Base-by-base conservation (phyloP, 805 yeast genomes). In the Yamadazyma sp. region DNA sequence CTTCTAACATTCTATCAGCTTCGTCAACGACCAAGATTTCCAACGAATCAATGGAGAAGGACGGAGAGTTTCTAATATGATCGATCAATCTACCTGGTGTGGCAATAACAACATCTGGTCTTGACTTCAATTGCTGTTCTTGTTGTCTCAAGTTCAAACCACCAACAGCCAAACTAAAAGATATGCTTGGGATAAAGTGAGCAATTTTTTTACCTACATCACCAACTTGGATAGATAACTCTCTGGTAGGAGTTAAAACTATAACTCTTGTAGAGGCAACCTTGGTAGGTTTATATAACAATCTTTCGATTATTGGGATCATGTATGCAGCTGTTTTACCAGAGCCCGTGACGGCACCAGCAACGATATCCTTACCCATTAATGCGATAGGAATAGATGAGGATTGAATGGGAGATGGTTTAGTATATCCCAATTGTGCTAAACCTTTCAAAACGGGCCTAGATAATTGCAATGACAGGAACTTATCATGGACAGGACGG, bases 31-130 rank as follows among this genome's bases (percentile, higher is more conserved):
- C 95, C 52, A 93, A 70, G 37, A 93, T 85, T 67, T 93, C 99
- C 34, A 93, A 93, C 22, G 81, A 73, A 49, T 93, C 98, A 32
- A 89, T 95, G 33, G 80, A 79, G 60, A 93, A 93, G 36, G 93
- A 83, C 6, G 96, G 88, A 5, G 98, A 90, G 67, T 93, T 93
- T 57, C 98, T 75, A 40, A 93, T 79, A 64, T 93, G 99, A 63
- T 93, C 99, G 55, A 93, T 93, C 49, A 93, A 83, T 70, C 99
- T 78, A 77, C 99, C 99, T 2, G 99, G 99, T 0, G 99, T 93
- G 15, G 99, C 98, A 59, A 93, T 80, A 14, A 93, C 98, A 37
- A 93, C 73, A 70, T 93, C 99, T 1, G 99, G 99, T 55, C 97
- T 78, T 16, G 84, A 68, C 55, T 86, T 88, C 54, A 93, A 76